Base-by-base conservation (phyloP, 2,329 filamentous ascomycete species). In the Penicillium sp. region DNA sequence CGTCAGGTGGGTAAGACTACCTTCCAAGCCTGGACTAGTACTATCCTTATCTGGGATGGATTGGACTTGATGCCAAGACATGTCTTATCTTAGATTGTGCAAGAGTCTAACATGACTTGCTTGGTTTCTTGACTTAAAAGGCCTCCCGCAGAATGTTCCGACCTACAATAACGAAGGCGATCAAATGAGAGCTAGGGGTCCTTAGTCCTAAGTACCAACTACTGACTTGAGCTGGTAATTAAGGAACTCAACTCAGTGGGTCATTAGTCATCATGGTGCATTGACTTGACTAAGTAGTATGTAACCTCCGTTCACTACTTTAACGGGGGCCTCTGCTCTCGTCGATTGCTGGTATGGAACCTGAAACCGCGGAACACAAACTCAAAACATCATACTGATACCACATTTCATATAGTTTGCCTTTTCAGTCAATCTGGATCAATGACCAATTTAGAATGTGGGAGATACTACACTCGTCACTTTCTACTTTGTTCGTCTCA, bases 401-500 rank as follows among this genome's bases (percentile, higher is more conserved):
- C 11, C 11, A 41, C 35, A 15, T 41, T 41, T 5, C 5, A 41
- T 15, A 41, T 41, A 41, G 35, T 41, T 15, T 15, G 5, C 9
- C 26, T 26, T 41, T 41, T 15, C 35, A 15, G 11, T 15, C 13
- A 15, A 1, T 13, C 11, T 41, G 35, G 35, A 41, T 52, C 50
- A 23, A 19, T n/a, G 31, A 38, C n/a, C 17, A 38, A 15, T 21
- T 38, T 35, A 52, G 15, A 7, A 38, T 52, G 31, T 13, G 19
- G 21, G 50, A 45, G 45, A 48, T n/a, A 17, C 26, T 21, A 47
- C 11, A 23, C n/a, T 53, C 21, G 8, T 21, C 51, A 23, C 45
- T 47, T 47, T 48, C 26, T 17, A 35, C 17, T 38, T 29, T n/a
- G 67, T 68, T 61, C 21, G 19, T 41, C 46, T 60, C 46, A 19